Conservation (phyloP, 1,284 basidiomycete genomes). For the Ustilago esculenta region DNA sequence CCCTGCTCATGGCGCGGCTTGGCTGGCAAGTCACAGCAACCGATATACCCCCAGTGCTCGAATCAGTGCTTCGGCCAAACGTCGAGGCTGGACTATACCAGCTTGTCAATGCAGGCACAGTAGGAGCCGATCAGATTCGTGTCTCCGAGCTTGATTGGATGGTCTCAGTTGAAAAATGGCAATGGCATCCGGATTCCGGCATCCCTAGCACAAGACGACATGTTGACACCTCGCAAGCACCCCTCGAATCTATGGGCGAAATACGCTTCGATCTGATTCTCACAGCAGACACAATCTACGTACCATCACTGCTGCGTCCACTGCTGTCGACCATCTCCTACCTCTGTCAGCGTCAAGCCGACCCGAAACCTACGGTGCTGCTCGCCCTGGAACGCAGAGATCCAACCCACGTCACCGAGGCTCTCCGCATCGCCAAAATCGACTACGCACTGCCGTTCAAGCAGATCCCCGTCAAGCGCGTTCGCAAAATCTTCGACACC, state of each 20-base stretch:
- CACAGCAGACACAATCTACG: constrained; percentile 86
- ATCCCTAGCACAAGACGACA: constrained; percentile 4
- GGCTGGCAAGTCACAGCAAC: constrained; percentile 83
- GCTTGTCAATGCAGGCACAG: constrained; percentile 1
- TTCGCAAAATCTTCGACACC: constrained; percentile 75
- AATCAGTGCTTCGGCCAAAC: constrained; percentile 76
- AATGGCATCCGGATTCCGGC: constrained; percentile 8
- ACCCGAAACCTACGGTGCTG: constrained; percentile 71
- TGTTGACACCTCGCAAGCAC: background rate
- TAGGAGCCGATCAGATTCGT: constrained; percentile 67
- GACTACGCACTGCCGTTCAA: constrained; percentile 73
- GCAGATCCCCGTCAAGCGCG: constrained; percentile 73
- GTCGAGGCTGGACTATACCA: constrained; percentile 71
- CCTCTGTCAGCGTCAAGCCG: constrained; percentile 60
- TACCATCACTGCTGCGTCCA: constrained; percentile 74
- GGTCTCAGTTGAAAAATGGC: constrained; percentile 9
- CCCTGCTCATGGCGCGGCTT: constrained; percentile 75
- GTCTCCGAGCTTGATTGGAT: constrained; percentile 75
- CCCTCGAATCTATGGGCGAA: background rate
- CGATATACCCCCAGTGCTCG: constrained; percentile 77
- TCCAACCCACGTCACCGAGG: constrained; percentile 19
- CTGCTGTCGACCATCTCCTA: constrained; percentile 77
- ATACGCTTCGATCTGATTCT: constrained; percentile 76
- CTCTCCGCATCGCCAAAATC: constrained; percentile 33
- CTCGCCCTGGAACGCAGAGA: constrained; percentile 44